Percentiles rank a stretch among this genome's conserved stretches.
Evolutionary conservation across 1,284 basidiomycete genomes (phyloP).

Genomic region (Ceratobasidium sp.): DNA sequence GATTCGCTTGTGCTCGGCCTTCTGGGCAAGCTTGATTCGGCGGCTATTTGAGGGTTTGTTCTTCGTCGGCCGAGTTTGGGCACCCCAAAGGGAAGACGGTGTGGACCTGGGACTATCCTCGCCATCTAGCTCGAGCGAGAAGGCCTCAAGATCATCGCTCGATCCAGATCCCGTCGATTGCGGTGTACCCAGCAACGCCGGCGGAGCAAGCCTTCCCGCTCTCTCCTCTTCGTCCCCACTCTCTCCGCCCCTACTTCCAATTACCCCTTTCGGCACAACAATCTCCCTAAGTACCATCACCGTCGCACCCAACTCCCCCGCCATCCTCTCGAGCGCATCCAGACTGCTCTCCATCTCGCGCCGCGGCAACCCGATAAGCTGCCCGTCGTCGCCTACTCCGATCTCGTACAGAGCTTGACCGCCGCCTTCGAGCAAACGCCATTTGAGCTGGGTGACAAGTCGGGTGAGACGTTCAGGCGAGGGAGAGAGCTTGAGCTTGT

Average conservation of each 20-base stretch:
- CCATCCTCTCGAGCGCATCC: slow-evolving; percentile 88
- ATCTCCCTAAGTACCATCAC: slow-evolving; percentile 88
- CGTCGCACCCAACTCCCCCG: slow-evolving; percentile 86
- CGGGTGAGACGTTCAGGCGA: slow-evolving; percentile 55
- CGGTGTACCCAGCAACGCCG: not conserved
- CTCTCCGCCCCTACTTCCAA: not conserved
- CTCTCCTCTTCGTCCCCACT: not conserved
- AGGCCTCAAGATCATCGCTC: slow-evolving; percentile 27
- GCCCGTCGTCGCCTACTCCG: slow-evolving; percentile 85
- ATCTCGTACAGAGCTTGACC: slow-evolving; percentile 93
- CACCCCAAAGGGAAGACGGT: not conserved
- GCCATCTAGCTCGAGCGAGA: slow-evolving; percentile 40
- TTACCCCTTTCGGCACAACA: slow-evolving; percentile 61
- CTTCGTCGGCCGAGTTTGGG: slow-evolving; percentile 10
- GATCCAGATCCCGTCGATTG: slow-evolving; percentile 4
- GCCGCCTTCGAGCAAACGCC: slow-evolving; percentile 89
- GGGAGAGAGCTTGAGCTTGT: slow-evolving; percentile 75
- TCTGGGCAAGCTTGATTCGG: slow-evolving; percentile 6
- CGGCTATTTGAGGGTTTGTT: not conserved
- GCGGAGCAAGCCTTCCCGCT: not conserved
- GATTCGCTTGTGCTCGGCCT: slow-evolving; percentile 33
- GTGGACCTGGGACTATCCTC: slow-evolving; percentile 29
- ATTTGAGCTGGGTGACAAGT: slow-evolving; percentile 92
- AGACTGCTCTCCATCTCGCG: slow-evolving; percentile 79
- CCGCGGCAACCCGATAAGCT: slow-evolving; percentile 78